Percentiles rank a stretch among this genome's conserved stretches.
Conservation (phyloP, 345 rosid genomes). For the Rhizophora mangle region DNA sequence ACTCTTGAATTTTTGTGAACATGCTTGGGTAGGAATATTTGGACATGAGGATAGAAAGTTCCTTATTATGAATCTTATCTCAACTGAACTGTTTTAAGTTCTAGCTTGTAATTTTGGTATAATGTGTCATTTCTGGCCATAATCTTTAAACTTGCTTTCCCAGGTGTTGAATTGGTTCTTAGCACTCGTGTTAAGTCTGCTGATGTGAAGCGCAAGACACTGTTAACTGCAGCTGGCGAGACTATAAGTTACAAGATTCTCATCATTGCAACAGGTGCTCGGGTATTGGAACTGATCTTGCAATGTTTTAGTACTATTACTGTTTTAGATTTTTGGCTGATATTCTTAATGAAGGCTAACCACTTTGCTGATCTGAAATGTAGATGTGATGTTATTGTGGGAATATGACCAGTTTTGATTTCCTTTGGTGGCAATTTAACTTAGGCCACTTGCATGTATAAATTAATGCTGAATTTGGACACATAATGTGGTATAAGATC, state of each 20-base stretch:
- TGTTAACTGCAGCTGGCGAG: conserved; percentile 85
- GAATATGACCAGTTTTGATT: background rate
- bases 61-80: background rate
- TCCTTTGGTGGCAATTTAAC: background rate
- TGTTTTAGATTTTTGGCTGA: background rate
- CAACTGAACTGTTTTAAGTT: background rate
- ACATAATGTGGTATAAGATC: background rate
- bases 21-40: background rate
- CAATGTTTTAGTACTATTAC: background rate
- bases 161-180: conserved; percentile 93
- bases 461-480: background rate
- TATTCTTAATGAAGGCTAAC: background rate
- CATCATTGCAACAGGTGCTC: conserved; percentile 97
- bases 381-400: background rate
- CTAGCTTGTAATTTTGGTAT: background rate
- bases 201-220: conserved; percentile 82
- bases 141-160: background rate
- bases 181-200: conserved; percentile 88
- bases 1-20: no score
- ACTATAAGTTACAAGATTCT: conserved; percentile 86
- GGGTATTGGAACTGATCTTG: conserved; percentile 65
- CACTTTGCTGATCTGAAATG: background rate
- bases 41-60: no score
- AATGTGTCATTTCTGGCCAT: background rate
- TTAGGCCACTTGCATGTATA: background rate